Evolutionary conservation across 1,284 basidiomycete species (phyloP).

Genomic region (Marasmius sp.): DNA sequence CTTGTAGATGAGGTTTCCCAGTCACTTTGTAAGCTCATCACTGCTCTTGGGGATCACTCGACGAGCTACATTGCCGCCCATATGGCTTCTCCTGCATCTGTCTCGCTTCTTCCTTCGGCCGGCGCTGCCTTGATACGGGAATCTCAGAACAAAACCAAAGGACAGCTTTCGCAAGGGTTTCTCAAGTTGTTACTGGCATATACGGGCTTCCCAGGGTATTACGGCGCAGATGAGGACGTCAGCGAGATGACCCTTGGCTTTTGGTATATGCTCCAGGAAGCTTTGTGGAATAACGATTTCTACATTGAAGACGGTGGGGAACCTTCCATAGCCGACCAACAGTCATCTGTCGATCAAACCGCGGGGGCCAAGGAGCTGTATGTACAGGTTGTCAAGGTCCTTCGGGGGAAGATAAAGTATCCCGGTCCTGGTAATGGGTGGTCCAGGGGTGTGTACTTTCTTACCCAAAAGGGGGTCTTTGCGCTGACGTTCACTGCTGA

Average conservation of each 20-base stretch:
- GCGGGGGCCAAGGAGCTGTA: constrained; percentile 76
- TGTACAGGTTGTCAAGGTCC: constrained; percentile 67
- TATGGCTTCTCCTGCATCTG: constrained; percentile 46
- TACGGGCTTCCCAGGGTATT: constrained; percentile 74
- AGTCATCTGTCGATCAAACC: constrained; percentile 36
- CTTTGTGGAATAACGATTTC: constrained; percentile 75
- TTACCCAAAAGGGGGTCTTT: neutral
- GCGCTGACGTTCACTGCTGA: constrained; percentile 5
- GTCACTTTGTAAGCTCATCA: constrained; percentile 77
- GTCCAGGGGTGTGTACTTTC: constrained; percentile 59
- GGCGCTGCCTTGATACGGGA: constrained; percentile 15
- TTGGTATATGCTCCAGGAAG: constrained; percentile 89
- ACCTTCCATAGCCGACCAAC: constrained; percentile 1
- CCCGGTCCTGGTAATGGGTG: constrained; percentile 54
- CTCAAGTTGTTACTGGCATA: constrained; percentile 72
- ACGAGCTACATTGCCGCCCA: constrained; percentile 75
- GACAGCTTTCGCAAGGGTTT: constrained; percentile 67
- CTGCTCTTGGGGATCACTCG: constrained; percentile 83
- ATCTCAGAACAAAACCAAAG: constrained; percentile 33
- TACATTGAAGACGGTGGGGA: constrained; percentile 46
- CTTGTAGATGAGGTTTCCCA: constrained; percentile 57
- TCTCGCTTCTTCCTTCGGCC: constrained; percentile 23
- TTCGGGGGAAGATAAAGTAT: constrained; percentile 76
- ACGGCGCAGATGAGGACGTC: constrained; percentile 80
- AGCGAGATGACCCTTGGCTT: constrained; percentile 85